Base-by-base conservation (phyloP, 345 rosid genomes). In the Lepidium sativum region DNA sequence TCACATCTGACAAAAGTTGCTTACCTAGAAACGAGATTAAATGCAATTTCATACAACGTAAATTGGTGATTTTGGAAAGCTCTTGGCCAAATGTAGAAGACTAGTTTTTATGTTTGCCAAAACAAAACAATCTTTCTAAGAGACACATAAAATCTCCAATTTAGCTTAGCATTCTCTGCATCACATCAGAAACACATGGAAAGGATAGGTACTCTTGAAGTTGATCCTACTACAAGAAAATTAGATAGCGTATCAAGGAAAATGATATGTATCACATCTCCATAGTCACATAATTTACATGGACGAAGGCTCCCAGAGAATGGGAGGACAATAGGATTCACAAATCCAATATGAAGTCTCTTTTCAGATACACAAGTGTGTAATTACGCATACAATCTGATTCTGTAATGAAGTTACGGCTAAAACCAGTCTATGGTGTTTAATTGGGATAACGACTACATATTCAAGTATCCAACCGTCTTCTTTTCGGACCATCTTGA, bases 231-330 rank as follows among this genome's bases (percentile, higher is more conserved):
- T n/a, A n/a, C n/a, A n/a, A n/a, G n/a, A n/a, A n/a, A n/a, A n/a
- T n/a, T n/a, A n/a, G n/a, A n/a, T n/a, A n/a, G n/a, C n/a, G n/a
- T n/a, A n/a, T 23, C n/a, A 25, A 25, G 13, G 2, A 45, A 45
- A 5, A 44, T 13, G 29, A 2, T 20, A 20, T 35, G 35, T 25
- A 35, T 54, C 21, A 20, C 2, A 23, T 23, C 71, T 17, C 7
- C 33, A 16, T 60, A 52, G 15, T 13, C 20, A 47, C 40, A 56
- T 32, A 27, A 58, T 71, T 74, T 61, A 74, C 81, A 70, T 57
- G 71, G 71, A 51, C 74, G 65, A 40, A 74, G 35, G 34, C 77
- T 74, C 43, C 63, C 61, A 3, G 77, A 63, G 35, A 65, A 78
- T 1, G 77, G 31, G 10, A 62, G 58, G 10, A 59, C 42, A 7